Evolutionary conservation across 495 filamentous ascomycete genomes (phyloP).

Genomic region (Sabuloglossum arenarium): DNA sequence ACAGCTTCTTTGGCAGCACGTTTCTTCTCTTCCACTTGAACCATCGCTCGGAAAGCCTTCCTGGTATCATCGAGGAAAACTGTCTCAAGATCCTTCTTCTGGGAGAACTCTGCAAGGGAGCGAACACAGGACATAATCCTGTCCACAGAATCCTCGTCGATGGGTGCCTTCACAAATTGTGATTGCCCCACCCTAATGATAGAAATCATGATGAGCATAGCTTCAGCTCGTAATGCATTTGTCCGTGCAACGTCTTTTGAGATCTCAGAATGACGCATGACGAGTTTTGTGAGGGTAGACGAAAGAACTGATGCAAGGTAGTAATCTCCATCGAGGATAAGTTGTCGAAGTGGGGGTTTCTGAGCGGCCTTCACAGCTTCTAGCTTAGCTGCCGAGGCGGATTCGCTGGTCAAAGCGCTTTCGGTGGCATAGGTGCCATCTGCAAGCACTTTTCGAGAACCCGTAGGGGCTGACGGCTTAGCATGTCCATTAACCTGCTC

Average conservation of each 20-base stretch:
- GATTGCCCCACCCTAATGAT: conserved; percentile 95
- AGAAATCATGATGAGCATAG: conserved; percentile 99
- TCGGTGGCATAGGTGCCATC: conserved; percentile 97
- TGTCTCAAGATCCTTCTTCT: conserved; percentile 73
- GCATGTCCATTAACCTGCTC: conserved; percentile 69
- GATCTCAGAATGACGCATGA: conserved; percentile 95
- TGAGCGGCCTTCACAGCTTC: conserved; percentile 94
- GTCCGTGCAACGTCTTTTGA: conserved; percentile 71
- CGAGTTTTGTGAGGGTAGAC: conserved; percentile 86
- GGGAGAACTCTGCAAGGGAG: conserved; percentile 73
- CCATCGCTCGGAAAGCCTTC: conserved; percentile 95
- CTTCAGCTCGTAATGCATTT: conserved; percentile 86
- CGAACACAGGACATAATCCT: conserved; percentile 93
- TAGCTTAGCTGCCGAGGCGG: conserved; percentile 69
- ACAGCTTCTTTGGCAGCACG: conserved; percentile 72
- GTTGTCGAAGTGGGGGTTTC: conserved; percentile 85
- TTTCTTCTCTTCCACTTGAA: conserved; percentile 95
- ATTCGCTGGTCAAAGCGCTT: conserved; percentile 82
- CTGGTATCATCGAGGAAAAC: conserved; percentile 92
- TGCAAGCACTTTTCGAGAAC: conserved; percentile 77
- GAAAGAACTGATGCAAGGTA: conserved; percentile 91
- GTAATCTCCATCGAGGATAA: conserved; percentile 94
- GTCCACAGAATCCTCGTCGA: conserved; percentile 95
- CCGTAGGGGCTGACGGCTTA: conserved; percentile 52
- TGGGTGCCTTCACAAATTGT: conserved; percentile 88